These are phyloP conservation scores for Adansonia grandidieri DNA, from an alignment of 441 rosid genomes.

Conservation along the genomic window DNA sequence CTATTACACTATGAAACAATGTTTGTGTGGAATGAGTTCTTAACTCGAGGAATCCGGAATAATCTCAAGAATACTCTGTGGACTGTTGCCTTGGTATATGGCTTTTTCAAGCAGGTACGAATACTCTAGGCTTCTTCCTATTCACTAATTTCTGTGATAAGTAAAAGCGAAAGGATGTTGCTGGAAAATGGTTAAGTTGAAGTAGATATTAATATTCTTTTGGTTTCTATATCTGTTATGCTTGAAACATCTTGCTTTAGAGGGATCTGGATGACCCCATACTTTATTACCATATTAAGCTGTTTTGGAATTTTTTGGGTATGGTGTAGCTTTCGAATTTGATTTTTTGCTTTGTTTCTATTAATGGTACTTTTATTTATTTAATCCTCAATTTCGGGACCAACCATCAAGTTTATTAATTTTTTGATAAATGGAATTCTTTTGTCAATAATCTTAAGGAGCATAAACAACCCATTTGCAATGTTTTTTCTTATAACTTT, in stretches of 20 bases:
- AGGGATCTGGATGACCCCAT: neutral
- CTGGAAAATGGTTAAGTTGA: neutral
- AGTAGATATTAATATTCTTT: conserved; percentile 13
- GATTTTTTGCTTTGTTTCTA: neutral
- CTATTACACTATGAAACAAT: conserved; percentile 56
- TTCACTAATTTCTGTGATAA: neutral
- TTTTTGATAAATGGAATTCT: neutral
- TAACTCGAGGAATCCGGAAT: conserved; percentile 61
- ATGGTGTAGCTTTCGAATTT: neutral
- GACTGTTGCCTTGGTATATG: conserved; percentile 79
- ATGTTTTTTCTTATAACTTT: neutral
- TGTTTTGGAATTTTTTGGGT: neutral
- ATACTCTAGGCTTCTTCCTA: neutral
- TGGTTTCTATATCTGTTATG: neutral
- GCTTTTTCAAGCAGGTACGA: conserved; percentile 78
- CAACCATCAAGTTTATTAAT: neutral
- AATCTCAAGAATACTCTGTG: conserved; percentile 61
- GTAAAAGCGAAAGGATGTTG: neutral
- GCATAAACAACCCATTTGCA: neutral
- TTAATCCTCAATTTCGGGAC: neutral
- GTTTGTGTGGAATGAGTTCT: conserved; percentile 79
- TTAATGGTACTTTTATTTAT: neutral
- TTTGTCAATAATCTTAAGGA: neutral
- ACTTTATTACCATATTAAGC: neutral
- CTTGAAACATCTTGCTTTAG: neutral